Base-by-base conservation (phyloP, 176 grass and related monocot genomes). In the maize (Zea mays) region DNA sequence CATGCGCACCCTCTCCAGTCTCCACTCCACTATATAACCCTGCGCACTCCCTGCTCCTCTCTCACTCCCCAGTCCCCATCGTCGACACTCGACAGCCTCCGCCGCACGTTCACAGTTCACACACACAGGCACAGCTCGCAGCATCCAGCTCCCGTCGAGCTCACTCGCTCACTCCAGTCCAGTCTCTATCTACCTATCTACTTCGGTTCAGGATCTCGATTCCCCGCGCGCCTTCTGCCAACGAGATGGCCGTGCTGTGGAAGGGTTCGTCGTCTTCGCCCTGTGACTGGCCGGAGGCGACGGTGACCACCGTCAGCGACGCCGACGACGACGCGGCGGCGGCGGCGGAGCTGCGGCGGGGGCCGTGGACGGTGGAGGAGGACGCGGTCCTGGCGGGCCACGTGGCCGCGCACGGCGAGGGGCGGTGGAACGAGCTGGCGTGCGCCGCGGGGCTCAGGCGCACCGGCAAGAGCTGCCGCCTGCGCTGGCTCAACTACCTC, bases 401-500 rank as follows among this genome's bases (percentile, higher is more conserved):
- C 71, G 77, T 97, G 58, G 40, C 61, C 0, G 79, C 67, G 38
- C 76, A 92, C 27, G 93, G 93, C 14, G 93, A 97, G 64, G 93
- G 93, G 4, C 74, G 90, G 10, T 97, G 93, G 93, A 97, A 97
- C 80, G 91, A 90, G 20, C 71, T 92, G 34, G 93, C 93, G 39
- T 82, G 67, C 6, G 86, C 55, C 4, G 87, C 90, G 69, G 90
- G 90, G 55, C 75, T 97, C 8, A 78, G 78, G 42, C 91, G 93
- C 20, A 97, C 93, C 0, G 93, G 93, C 8, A 97, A 97, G 88
- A 97, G 93, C 83, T 97, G 93, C 82, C 82, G 93, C 7, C 90
- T 97, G 3, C 83, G 93, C 33, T 97, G 93, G 93, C 93, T 97
- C 39, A 97, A 97, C 85, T 97, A 97, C 63, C 90, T 92, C 79